phyloP scores from a whole-genome alignment of 495 filamentous ascomycete genomes.

The Polyplosphaeria fusca region DNA sequence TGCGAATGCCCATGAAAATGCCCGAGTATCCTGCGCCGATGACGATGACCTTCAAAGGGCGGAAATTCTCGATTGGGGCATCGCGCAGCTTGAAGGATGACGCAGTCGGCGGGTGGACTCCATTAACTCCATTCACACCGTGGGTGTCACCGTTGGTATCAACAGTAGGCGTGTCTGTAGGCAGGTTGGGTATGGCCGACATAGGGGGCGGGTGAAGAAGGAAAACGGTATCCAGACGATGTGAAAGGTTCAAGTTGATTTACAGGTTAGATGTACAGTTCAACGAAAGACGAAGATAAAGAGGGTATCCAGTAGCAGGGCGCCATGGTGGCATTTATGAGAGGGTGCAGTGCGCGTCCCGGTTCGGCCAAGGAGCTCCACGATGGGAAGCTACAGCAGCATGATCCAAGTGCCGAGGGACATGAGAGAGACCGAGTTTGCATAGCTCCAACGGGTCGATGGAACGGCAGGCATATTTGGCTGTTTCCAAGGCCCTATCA shows the following conservation, averaged over 20 bases:
- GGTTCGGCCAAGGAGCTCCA: background rate
- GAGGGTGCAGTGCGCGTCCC: no score
- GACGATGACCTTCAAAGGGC: constrained; percentile 56
- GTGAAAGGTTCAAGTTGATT: background rate
- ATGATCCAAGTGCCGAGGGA: constrained; percentile 11
- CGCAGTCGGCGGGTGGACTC: background rate
- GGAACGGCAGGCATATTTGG: background rate
- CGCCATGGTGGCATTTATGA: no score
- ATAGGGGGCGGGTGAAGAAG: background rate
- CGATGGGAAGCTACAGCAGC: background rate
- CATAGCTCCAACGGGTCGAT: background rate
- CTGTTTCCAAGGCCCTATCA: background rate
- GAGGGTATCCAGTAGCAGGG: background rate
- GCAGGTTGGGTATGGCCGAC: constrained; percentile 24
- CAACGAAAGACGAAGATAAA: background rate
- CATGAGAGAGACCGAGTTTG: background rate
- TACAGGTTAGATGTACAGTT: constrained; percentile 13
- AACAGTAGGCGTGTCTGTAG: background rate
- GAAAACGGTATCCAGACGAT: background rate
- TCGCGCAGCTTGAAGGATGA: constrained; percentile 31
- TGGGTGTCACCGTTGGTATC: background rate
- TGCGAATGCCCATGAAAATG: constrained; percentile 57
- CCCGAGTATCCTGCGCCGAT: constrained; percentile 68
- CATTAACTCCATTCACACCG: background rate
- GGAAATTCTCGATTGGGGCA: constrained; percentile 53